Evolutionary conservation across 2,329 filamentous ascomycete species (phyloP), one percentile per base, ranked within the genome.

Genomic region (Epichloe gansuensis): DNA sequence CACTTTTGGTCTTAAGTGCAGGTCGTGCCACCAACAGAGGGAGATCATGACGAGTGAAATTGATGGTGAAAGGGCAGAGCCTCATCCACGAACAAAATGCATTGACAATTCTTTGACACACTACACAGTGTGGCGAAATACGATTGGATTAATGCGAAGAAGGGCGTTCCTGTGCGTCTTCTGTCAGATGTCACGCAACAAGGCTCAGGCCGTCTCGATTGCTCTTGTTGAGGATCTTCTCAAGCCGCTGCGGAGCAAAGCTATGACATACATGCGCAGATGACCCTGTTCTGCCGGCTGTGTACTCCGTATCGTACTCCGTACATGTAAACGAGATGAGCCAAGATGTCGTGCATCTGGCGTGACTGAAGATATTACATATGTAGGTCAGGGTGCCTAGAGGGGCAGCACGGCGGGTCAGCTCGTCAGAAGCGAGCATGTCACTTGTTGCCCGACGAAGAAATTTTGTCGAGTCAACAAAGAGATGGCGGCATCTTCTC

Each of bases 271-370:
- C 38, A 50, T 53, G 38, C 45, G 43, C 31, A 45, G 28, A 41
- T 13, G 37, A 23, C 39, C 38, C 41, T 8, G 39, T 50, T 25
- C 28, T 44, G 28, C 48, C 31, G 48, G 17, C 39, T 44, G 31
- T 50, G 48, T 43, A 38, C 41, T 43, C 41, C 48, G 25, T 50
- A 34, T 44, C 48, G 39, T 21, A 21, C 17, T 21, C 17, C 17
- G 17, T 50, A 44, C 39, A 50, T 44, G 41, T 23, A 43, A 28
- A 46, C 8, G 35, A 31, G 39, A 50, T 43, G 46, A 47, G 43
- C 53, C 46, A 55, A 52, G 17, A 50, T 47, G 43, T 44, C 45
- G 47, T 51, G 54, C 51, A 52, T 56, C 50, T 53, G 39, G 52
- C 52, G 35, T 54, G 54, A 53, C 46, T 50, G 48, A 46, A 46